Evolutionary conservation across 768 basidiomycete genomes (phyloP).

Genomic region (Mycena capillaripes): DNA sequence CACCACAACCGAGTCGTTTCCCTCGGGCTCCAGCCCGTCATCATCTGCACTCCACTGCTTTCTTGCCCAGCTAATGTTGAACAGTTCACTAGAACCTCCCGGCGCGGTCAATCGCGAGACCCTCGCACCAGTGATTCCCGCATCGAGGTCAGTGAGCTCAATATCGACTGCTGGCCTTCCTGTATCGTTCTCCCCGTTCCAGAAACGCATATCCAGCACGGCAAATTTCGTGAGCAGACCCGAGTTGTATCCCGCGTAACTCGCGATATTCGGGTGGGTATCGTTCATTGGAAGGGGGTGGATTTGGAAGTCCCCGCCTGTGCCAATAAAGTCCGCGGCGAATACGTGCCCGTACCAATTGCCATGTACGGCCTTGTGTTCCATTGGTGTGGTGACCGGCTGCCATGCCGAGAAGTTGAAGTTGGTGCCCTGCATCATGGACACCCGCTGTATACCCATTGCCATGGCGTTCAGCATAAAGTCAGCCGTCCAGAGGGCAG

Average conservation of each 20-base stretch:
- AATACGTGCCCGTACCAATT: slow-evolving; percentile 17
- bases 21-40: slow-evolving; percentile 10
- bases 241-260: slow-evolving; percentile 22
- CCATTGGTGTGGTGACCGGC: neutral
- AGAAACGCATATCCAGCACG: slow-evolving; percentile 10
- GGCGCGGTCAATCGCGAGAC: slow-evolving; percentile 18
- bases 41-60: slow-evolving; percentile 10
- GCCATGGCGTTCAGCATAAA: slow-evolving; percentile 12
- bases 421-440: too few species aligned
- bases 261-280: slow-evolving; percentile 1
- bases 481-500: slow-evolving; percentile 15
- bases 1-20: slow-evolving; percentile 7
- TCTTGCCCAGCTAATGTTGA: slow-evolving; percentile 6
- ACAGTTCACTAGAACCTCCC: neutral
- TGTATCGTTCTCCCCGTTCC: neutral
- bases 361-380: neutral
- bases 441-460: slow-evolving; percentile 3
- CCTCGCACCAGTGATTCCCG: neutral
- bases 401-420: neutral
- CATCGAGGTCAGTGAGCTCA: neutral
- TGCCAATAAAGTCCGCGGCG: slow-evolving; percentile 4
- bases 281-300: neutral
- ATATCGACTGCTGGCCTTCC: neutral
- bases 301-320: slow-evolving; percentile 2
- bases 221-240: neutral